phyloP scores from a whole-genome alignment of 1,139 yeast genomes.

The Taiozyma sp. region DNA sequence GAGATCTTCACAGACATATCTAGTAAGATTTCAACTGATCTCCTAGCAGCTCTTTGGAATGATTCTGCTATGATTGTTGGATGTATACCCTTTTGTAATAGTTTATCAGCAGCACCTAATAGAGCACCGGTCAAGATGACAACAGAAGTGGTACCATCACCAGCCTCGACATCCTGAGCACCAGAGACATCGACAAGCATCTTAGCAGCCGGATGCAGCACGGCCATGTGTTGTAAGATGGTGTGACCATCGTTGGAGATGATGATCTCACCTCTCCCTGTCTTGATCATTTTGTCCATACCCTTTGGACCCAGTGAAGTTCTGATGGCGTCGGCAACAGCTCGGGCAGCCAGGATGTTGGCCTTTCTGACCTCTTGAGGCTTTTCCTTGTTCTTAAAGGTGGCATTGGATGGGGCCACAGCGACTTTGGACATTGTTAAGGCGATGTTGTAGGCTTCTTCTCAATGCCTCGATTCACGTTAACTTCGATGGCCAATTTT shows the following conservation, averaged over 20 bases:
- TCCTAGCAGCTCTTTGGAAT: conserved; percentile 86
- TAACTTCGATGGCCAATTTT: not conserved
- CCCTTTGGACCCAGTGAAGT: conserved; percentile 98
- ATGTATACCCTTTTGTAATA: conserved; percentile 87
- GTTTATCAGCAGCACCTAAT: conserved; percentile 89
- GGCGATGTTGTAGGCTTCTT: not conserved
- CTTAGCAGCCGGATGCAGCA: conserved; percentile 96
- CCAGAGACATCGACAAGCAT: conserved; percentile 97
- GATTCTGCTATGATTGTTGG: conserved; percentile 95
- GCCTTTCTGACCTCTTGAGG: conserved; percentile 96
- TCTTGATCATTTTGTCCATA: conserved; percentile 98
- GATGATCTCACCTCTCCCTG: conserved; percentile 87
- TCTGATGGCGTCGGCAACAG: conserved; percentile 97
- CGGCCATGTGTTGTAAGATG: conserved; percentile 94
- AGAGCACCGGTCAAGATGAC: conserved; percentile 94
- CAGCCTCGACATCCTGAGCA: conserved; percentile 98
- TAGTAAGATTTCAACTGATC: conserved; percentile 79
- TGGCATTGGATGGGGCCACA: conserved; percentile 67
- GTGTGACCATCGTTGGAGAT: conserved; percentile 98
- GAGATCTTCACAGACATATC: conserved; percentile 82
- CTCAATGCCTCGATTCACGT: not conserved
- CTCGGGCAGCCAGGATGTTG: conserved; percentile 92
- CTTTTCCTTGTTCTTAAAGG: conserved; percentile 92
- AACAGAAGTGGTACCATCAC: conserved; percentile 98
- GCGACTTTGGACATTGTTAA: conserved; percentile 22